These are phyloP conservation scores for Paecilomyces variotii DNA, from an alignment of 2,329 filamentous ascomycete species.

Conservation along the genomic window DNA sequence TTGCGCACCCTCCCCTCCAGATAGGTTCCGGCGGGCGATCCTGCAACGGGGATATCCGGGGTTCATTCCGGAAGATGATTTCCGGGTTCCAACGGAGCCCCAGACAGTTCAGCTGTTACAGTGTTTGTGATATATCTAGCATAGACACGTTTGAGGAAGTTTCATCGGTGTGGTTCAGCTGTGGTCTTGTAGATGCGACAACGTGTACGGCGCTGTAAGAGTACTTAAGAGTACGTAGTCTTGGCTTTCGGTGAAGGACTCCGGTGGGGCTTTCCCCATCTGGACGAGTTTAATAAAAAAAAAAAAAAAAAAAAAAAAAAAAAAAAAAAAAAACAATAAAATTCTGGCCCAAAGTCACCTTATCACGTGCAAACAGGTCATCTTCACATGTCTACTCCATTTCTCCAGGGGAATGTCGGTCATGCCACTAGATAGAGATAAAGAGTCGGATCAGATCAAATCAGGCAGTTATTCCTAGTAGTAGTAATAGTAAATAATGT, in stretches of 20 bases:
- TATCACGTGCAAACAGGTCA: background rate
- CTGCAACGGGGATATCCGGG: background rate
- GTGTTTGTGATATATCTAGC: background rate
- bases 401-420: background rate
- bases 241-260: background rate
- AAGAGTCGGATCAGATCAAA: no score
- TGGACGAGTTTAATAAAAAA: background rate
- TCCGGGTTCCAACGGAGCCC: background rate
- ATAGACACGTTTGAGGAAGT: background rate
- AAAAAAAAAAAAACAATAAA: background rate
- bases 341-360: background rate
- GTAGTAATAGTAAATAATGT: no score
- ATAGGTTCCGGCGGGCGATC: background rate
- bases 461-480: background rate
- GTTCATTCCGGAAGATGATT: background rate
- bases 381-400: background rate
- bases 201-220: no score
- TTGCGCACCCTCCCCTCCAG: background rate
- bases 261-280: background rate
- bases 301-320: background rate
- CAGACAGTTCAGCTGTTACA: background rate
- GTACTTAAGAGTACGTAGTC: no score
- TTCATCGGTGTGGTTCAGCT: background rate
- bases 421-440: no score
- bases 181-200: no score